Evolutionary conservation across 306 rosid species (phyloP), one percentile per base, ranked within the genome.

Genomic region (Fragaria iinumae): DNA sequence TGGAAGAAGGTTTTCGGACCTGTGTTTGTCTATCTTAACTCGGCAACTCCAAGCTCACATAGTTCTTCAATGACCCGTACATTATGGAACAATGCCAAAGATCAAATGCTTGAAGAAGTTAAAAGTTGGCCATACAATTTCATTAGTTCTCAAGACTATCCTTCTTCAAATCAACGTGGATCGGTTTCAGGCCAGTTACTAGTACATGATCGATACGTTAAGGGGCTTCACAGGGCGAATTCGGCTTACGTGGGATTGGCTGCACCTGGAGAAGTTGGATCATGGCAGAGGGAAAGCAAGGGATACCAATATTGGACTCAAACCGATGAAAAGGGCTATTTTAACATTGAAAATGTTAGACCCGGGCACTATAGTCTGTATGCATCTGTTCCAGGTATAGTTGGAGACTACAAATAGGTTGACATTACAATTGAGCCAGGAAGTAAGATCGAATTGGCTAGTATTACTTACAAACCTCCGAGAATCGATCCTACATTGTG

Each of bases 231-330:
- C 0, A n/a, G 25, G n/a, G 88, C 89, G 21, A 55, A 38, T 6
- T 72, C 41, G 75, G 98, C 97, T 14, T 82, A 87, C 56, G 72
- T 93, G 67, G 98, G 98, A 71, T 59, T 93, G 56, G 97, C 97
- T 45, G 75, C 82, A 36, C 89, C 92, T 4, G 97, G 98, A 72
- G 34, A 57, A 1, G 81, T 67, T 0, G 98, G 97, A 75, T 91
- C 96, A 12, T 93, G 97, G 98, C 97, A 93, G 64, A 79, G 0
- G 52, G 98, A 91, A 78, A 80, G 88, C 88, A 91, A 91, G 98
- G 97, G 97, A 4, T 94, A 90, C 74, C 98, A 94, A 73, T 94
- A 90, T 57, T 94, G 98, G 98, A 88, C 82, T 73, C 84, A 38
- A 79, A 50, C 97, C 0, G 86, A 88, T 43, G 10, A 3, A 52